Evolutionary conservation across 176 grass and related monocot genomes (phyloP), one percentile per base, ranked within the genome.

Genomic region (Typha latifolia): DNA sequence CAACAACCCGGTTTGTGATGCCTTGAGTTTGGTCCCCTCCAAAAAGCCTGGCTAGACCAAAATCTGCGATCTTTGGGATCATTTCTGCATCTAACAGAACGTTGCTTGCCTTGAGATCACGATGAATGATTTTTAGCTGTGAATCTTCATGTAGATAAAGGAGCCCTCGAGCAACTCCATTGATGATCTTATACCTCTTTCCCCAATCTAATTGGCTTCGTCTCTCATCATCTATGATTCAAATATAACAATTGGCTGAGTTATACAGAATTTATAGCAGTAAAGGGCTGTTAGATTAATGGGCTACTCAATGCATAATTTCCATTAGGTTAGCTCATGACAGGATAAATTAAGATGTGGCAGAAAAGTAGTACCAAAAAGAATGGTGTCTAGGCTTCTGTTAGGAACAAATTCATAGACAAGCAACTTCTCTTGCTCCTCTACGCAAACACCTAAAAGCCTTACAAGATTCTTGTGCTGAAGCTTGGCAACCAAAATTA

Each of bases 381-480:
- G 74, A 63, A 85, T 73, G 48, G 59, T 82, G 66, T 90, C 87
- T 32, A 90, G 75, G 49, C 87, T 90, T 80, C 78, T 90, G 11
- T 85, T 90, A 62, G 82, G 82, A 72, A 85, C 52, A 51, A 74
- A 90, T 77, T 90, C 82, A 74, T 90, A 85, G 14, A 88, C 74
- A 31, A 88, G 34, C 62, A 88, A 63, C 62, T 88, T 88, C 66
- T 88, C 83, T 12, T 73, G 72, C 62, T 65, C 78, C 14, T 74
- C 62, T 15, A 90, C 69, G 72, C 82, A 90, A 74, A 80, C 84
- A 0, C 87, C 82, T 0, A 80, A 3, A 32, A 90, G 87, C 8
- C 49, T 82, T 14, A 90, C 87, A 3, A 85, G 82, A 70, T 90
- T 90, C 18, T 72, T 82, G 68, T 90, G 87, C 79, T 85, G 87